Evolutionary conservation across 495 filamentous ascomycete genomes (phyloP), one percentile per base, ranked within the genome.

Genomic region (Lindgomyces ingoldianus): DNA sequence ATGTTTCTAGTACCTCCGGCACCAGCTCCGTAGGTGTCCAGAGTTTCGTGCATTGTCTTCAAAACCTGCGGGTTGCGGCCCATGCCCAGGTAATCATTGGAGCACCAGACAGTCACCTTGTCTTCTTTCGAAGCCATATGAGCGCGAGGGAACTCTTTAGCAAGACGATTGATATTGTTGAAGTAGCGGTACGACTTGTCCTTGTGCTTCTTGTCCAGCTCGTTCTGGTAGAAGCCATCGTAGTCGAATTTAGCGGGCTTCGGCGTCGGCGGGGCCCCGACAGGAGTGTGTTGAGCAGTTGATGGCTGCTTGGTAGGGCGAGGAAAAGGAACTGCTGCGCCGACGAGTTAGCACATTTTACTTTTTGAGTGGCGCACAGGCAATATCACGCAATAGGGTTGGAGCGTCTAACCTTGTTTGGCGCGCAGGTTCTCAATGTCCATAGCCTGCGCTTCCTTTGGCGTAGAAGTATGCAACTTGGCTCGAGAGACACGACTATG

Each of bases 151-250:
- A 98, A 98, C 64, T 98, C 91, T 78, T 95, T 88, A 59, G 95
- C 94, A 60, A 98, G 82, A 22, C 94, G 91, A 74, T 98, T 98
- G 86, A 98, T 98, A 81, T 98, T 98, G 81, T 98, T 98, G 85
- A 98, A 98, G 81, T 98, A 98, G 70, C 94, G 91, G 80, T 98
- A 98, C 39, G 91, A 96, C 80, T 96, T 97, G 82, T 98, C 95
- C 81, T 96, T 92, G 84, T 96, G 95, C 78, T 98, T 98, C 86
- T 96, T 98, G 69, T 95, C 91, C 60, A 98, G 78, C 74, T 98
- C 93, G 42, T 76, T 76, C 36, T 87, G 74, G 78, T 98, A 98
- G 80, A 98, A 98, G 50, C 74, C 87, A 69, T 96, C 84, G 68
- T 98, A 98, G 76, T 97, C 81, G 75, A 96, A 98, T 63, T 85